Base-by-base conservation (phyloP, 208 protist genomes). In the Leishmania arabica region DNA sequence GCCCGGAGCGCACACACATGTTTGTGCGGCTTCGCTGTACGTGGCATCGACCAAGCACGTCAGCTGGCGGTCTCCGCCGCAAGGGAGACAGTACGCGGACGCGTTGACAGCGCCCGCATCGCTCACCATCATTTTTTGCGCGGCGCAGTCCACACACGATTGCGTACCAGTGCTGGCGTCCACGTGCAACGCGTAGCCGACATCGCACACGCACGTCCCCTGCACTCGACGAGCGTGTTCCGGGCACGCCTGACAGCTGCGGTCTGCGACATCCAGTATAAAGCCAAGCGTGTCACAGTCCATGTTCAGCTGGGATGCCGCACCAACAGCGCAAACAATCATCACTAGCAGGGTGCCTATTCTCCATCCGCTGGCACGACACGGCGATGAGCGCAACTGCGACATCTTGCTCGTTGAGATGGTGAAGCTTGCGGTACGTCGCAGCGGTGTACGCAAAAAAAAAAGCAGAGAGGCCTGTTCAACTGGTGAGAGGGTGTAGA, bases 51-150 rank as follows among this genome's bases (percentile, higher is more conserved):
- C 68, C 13, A 93, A 45, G 54, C 72, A 85, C 51, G 75, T 70
- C 42, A 91, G 77, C 54, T 82, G 74, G 2, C 68, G 79, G 70
- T 89, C 83, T 34, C 85, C 85, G 2, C 90, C 90, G n/a, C 90
- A 93, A 40, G 88, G 88, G 0, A 91, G 66, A 75, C 90, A 93
- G 21, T 51, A 66, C 70, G 85, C 69, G 0, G 86, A 91, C 51
- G 69, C 71, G 77, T 93, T 91, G 45, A 54, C 31, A 6, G 81
- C 68, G 27, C 40, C 31, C 1, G 62, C 56, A 3, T 73, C 77
- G 79, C 87, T 91, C 31, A 91, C 86, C 58, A 85, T 88, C 86
- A 84, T 77, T 17, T 65, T 42, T 42, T 75, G 31, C 3, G 83
- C 77, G 4, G 83, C 72, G 66, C 90, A 93, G 71, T 90, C 84